Evolutionary conservation across 2,329 filamentous ascomycete genomes (phyloP).

Genomic region (Myriosclerotinia scirpicola): DNA sequence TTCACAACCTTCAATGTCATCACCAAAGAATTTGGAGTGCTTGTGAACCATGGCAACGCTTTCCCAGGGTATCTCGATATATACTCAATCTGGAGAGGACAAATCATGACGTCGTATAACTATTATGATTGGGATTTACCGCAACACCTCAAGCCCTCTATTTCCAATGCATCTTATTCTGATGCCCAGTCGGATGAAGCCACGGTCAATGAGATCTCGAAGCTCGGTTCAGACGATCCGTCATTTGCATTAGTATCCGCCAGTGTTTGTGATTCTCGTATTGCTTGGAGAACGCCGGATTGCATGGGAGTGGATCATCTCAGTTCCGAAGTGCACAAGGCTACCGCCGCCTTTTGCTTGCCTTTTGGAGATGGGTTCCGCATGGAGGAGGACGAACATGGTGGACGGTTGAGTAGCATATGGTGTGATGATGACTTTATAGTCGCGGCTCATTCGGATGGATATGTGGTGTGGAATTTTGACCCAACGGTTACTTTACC

Average conservation of each 20-base stretch:
- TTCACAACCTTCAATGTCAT: constrained; percentile 27
- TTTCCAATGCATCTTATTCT: too few relatives aligned
- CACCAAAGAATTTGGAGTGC: constrained; percentile 20
- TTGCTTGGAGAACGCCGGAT: background rate
- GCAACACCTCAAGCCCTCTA: too few relatives aligned
- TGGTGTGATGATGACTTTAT: constrained; percentile 32
- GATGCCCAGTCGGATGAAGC: too few relatives aligned
- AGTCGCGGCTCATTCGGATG: constrained; percentile 23
- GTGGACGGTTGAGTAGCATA: background rate
- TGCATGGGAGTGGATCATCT: background rate
- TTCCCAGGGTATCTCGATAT: background rate
- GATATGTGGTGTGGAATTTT: constrained; percentile 34
- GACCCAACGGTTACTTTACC: background rate
- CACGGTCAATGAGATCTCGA: background rate
- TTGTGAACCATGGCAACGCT: constrained; percentile 7
- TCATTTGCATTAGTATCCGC: background rate
- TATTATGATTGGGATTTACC: too few relatives aligned
- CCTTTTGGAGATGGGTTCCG: too few relatives aligned
- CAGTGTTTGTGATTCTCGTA: background rate
- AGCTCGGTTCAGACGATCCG: too few relatives aligned
- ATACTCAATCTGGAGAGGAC: background rate
- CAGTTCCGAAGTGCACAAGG: background rate
- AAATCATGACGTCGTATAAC: background rate
- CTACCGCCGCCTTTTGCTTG: background rate
- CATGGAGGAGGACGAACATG: accelerated